Evolutionary conservation across 2,329 filamentous ascomycete species (phyloP).

Genomic region (Monilinia laxa): DNA sequence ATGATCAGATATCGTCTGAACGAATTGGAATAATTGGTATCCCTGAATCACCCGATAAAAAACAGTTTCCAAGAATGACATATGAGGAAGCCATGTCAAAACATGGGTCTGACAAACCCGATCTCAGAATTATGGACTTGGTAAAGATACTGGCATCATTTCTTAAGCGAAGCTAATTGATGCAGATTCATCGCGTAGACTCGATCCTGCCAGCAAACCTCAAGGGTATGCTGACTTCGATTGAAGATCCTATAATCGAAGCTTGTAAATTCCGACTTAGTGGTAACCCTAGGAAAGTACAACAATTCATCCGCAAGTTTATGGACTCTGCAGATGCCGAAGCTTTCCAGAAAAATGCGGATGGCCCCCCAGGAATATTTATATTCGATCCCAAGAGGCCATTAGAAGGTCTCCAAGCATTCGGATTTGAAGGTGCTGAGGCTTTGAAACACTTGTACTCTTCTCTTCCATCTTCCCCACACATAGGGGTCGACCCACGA

Average conservation of each 20-base stretch:
- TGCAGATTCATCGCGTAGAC: constrained; percentile 65
- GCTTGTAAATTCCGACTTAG: constrained; percentile 66
- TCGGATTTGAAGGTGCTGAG: constrained; percentile 71
- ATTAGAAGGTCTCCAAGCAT: constrained; percentile 70
- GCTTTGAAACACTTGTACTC: constrained; percentile 42
- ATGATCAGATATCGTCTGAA: constrained; percentile 21
- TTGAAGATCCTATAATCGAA: constrained; percentile 70
- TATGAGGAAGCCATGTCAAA: constrained; percentile 76
- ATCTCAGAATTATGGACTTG: constrained; percentile 70
- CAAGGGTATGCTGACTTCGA: constrained; percentile 69
- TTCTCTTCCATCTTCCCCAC: constrained; percentile 25
- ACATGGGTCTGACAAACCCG: constrained; percentile 91
- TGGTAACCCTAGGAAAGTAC: constrained; percentile 52
- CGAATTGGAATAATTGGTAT: background rate
- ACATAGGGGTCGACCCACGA: constrained; percentile 21
- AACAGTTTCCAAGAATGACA: constrained; percentile 47
- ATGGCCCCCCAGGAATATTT: constrained; percentile 79
- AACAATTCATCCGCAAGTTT: constrained; percentile 65
- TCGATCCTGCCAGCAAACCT: constrained; percentile 63
- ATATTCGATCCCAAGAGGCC: constrained; percentile 73
- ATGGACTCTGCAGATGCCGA: constrained; percentile 63
- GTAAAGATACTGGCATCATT: constrained; percentile 44
- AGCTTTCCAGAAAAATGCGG: constrained; percentile 64
- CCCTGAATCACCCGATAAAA: constrained; percentile 10
- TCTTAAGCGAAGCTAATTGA: constrained; percentile 31